These are phyloP conservation scores for Trichophyton rubrum DNA, from an alignment of 2,329 filamentous ascomycete species.

Conservation along the genomic window DNA sequence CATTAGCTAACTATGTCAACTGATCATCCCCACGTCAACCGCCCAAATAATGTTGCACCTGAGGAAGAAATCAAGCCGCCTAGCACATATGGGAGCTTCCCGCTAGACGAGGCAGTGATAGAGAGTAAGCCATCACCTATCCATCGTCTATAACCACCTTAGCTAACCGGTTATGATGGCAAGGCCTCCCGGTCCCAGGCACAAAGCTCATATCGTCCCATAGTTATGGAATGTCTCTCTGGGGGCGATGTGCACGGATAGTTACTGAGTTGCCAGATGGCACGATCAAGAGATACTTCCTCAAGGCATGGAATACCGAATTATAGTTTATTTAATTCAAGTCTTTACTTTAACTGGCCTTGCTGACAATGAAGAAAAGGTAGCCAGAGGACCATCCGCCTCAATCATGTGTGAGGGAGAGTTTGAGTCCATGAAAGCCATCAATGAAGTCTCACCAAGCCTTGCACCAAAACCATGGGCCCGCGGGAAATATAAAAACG, in stretches of 20 bases:
- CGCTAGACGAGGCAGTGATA: slow-evolving; percentile 6
- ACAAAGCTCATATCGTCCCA: slow-evolving; percentile 7
- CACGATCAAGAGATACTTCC: slow-evolving; percentile 7
- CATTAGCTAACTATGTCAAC: neutral
- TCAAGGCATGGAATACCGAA: slow-evolving; percentile 4
- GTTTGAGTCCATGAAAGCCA: slow-evolving; percentile 13
- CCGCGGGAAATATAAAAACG: slow-evolving; percentile 12
- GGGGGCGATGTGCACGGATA: slow-evolving; percentile 8
- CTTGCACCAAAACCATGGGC: slow-evolving; percentile 12
- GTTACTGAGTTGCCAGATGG: slow-evolving; percentile 2
- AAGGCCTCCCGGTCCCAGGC: slow-evolving; percentile 6
- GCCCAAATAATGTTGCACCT: neutral
- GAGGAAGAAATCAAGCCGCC: slow-evolving; percentile 1
- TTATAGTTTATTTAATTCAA: no score
- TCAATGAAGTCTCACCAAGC: slow-evolving; percentile 10
- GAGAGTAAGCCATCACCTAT: neutral
- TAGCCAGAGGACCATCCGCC: neutral
- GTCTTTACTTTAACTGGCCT: no score
- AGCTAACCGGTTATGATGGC: no score
- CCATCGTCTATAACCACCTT: neutral
- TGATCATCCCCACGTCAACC: slow-evolving; percentile 4
- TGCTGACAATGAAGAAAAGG: neutral
- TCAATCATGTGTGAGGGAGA: slow-evolving; percentile 12
- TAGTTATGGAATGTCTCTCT: slow-evolving; percentile 9
- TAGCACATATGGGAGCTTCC: neutral